Evolutionary conservation across 176 grass and related monocot genomes (phyloP), one percentile per base, ranked within the genome.

Genomic region (Zoysia pacifica): DNA sequence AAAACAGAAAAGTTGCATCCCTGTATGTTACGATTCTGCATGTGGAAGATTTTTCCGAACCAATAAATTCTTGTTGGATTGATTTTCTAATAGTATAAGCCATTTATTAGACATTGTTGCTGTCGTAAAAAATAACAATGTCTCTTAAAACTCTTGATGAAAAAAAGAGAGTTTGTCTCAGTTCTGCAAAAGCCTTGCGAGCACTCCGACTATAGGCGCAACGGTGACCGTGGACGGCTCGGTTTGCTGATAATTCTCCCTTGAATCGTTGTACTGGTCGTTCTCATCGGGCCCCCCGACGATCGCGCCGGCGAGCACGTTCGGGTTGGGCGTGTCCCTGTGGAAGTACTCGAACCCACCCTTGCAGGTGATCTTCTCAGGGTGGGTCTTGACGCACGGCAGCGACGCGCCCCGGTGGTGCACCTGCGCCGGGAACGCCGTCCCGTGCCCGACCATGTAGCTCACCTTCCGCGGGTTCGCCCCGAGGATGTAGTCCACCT

Each of bases 361-460:
- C 19, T 78, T 52, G 87, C 94, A 97, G 18, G 84, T 77, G 28
- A 97, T 47, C 37, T 73, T 72, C 1, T 6, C 47, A 0, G 36
- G 54, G 74, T 70, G 16, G 5, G n/a, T 2, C 70, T 52, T 85
- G 75, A 97, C 85, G 11, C 89, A 94, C 46, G 93, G 87, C 70
- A 89, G 52, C 16, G 91, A 94, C 12, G 91, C 83, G n/a, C 76
- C 91, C 4, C 91, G 78, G 77, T 97, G 94, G 82, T 97, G 94
- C 72, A 93, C 87, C 82, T 78, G 46, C 12, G 1, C 15, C 2
- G 94, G 89, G 60, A 73, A 94, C 11, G 56, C 63, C 3, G 28
- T 11, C 0, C 89, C 89, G 1, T 83, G 82, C 13, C 94, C 94
- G n/a, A 94, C 87, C 94, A 97, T 90, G 89, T 97, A 94, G 87